Evolutionary conservation across 75 land plant species (phyloP).

Genomic region (Azolla pinnata): DNA sequence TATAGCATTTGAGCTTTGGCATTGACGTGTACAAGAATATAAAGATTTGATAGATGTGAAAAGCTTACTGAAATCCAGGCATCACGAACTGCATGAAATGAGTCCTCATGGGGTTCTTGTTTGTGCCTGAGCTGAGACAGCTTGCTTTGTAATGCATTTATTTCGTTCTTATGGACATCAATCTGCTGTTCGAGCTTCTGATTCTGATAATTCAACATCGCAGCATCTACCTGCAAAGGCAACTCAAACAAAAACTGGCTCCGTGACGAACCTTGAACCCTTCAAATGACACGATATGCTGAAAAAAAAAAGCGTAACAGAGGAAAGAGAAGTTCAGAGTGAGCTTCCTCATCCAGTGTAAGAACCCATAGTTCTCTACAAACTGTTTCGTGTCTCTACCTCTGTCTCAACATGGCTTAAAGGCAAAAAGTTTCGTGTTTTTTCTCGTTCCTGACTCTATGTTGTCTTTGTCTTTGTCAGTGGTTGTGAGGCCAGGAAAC

Average conservation of each 20-base stretch:
- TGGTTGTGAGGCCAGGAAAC: not conserved
- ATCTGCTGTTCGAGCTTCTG: conserved; percentile 80
- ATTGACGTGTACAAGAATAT: too few species aligned
- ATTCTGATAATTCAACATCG: conserved; percentile 79
- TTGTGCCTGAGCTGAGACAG: conserved; percentile 40
- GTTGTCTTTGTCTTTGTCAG: not conserved
- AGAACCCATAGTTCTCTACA: too few species aligned
- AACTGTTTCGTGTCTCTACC: too few species aligned
- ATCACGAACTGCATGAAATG: conserved; percentile 44
- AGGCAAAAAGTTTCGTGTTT: not conserved
- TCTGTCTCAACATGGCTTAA: not conserved
- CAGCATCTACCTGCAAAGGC: conserved; percentile 54
- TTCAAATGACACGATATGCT: not conserved
- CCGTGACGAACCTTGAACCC: not conserved
- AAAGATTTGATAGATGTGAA: too few species aligned
- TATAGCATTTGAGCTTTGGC: too few species aligned
- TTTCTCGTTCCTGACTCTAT: not conserved
- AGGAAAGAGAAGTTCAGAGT: too few species aligned
- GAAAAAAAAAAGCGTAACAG: conserved; percentile 1
- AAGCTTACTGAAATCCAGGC: too few species aligned
- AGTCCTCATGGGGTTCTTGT: conserved; percentile 51
- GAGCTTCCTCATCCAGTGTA: too few species aligned
- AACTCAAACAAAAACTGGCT: not conserved
- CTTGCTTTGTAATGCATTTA: conserved; percentile 43
- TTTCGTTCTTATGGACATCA: conserved; percentile 73